Percentiles rank a stretch among this genome's conserved stretches.
Evolutionary conservation across 345 rosid species (phyloP).

Genomic region (Melaleuca alternifolia): DNA sequence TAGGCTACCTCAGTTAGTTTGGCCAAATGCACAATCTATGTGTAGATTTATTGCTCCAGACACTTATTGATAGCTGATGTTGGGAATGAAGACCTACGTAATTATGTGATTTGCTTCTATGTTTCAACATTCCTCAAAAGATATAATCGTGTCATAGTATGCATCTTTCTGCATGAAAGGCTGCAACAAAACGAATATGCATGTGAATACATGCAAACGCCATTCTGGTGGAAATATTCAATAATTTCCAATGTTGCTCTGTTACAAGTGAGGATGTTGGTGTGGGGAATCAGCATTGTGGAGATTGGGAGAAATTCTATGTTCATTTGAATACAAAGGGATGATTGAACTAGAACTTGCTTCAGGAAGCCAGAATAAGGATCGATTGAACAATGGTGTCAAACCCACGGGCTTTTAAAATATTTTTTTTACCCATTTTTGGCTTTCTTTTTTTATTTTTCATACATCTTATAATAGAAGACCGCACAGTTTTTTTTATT

Average conservation of each 20-base stretch:
- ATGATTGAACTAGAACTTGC: neutral
- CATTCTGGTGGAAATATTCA: neutral
- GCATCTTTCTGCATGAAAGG: neutral
- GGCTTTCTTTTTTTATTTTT: neutral
- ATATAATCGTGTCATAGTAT: neutral
- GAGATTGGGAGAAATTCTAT: neutral
- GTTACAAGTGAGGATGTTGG: neutral
- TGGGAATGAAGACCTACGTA: neutral
- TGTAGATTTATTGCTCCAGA: neutral
- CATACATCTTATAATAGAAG: neutral
- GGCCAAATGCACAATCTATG: neutral
- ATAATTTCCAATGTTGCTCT: neutral
- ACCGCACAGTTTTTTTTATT: neutral
- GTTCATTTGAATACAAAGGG: neutral
- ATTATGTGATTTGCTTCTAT: neutral
- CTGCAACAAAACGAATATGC: neutral
- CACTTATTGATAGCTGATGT: neutral
- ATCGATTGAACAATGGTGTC: neutral
- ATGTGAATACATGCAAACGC: neutral
- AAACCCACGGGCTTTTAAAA: neutral
- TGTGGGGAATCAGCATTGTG: neutral
- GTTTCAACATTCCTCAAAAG: neutral
- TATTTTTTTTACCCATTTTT: neutral
- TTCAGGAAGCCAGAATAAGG: neutral
- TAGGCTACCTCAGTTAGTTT: neutral